A percentile compares a stretch with the other conserved stretches of the same genome.
Conservation (phyloP, 441 rosid genomes). For the Capsella rubella region DNA sequence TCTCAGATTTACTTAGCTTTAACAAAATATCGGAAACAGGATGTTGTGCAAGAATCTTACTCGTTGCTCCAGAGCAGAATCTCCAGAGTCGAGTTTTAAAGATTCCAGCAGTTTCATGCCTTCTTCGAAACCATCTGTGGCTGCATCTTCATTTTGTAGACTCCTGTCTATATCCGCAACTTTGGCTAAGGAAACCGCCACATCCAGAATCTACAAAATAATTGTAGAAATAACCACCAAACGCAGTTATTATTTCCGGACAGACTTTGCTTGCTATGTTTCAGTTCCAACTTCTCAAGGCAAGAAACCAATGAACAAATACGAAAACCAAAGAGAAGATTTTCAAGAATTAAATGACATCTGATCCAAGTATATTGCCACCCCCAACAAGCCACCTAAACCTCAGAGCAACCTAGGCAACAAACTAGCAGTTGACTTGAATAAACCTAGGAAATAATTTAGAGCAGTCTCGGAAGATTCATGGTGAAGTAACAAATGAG, state of each 20-base stretch:
- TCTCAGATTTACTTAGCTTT: conserved; percentile 1
- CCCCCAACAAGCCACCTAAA: conserved; percentile 1
- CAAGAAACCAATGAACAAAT: background rate
- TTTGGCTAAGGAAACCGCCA: conserved; percentile 92
- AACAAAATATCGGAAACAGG: conserved; percentile 1
- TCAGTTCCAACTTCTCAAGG: conserved; percentile 17
- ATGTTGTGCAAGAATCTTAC: conserved; percentile 51
- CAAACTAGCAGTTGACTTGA: background rate
- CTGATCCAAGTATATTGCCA: background rate
- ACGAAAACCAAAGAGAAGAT: conserved; percentile 14
- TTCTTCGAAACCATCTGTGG: conserved; percentile 75
- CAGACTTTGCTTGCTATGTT: conserved; percentile 4
- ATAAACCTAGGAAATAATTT: background rate
- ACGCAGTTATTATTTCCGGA: conserved; percentile 10
- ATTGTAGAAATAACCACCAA: conserved; percentile 12
- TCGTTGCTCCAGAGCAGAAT: conserved; percentile 74
- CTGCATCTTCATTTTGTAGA: conserved; percentile 69
- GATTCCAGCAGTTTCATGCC: conserved; percentile 80
- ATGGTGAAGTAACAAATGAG: background rate
- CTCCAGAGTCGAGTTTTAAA: conserved; percentile 70
- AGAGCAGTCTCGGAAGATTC: background rate
- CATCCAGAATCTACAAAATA: conserved; percentile 68
- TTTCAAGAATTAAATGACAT: background rate
- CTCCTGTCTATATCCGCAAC: conserved; percentile 90
- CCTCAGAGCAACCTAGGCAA: background rate